These are phyloP conservation scores for Lipomyces chichibuensis DNA, from an alignment of 805 yeast species.

Conservation along the genomic window DNA sequence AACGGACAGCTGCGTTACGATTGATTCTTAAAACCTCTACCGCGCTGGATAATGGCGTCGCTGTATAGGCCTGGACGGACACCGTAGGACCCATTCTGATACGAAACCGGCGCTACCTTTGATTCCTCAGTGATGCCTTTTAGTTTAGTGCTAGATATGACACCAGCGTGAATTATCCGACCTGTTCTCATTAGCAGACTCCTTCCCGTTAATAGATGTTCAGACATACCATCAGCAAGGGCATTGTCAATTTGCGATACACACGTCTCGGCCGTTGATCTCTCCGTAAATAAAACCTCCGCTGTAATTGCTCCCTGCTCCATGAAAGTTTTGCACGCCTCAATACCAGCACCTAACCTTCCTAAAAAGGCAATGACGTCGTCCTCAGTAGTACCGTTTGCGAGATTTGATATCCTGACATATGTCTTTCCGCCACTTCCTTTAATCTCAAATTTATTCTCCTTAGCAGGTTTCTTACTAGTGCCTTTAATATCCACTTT, in stretches of 20 bases:
- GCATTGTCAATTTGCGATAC: constrained; percentile 48
- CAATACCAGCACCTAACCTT: constrained; percentile 37
- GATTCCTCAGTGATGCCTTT: constrained; percentile 4
- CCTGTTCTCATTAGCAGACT: not conserved
- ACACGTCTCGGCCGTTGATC: constrained; percentile 43
- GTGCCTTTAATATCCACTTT: constrained; percentile 6
- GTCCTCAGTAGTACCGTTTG: constrained; percentile 42
- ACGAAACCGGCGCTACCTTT: constrained; percentile 12
- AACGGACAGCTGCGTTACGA: not conserved
- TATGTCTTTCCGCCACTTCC: constrained; percentile 26
- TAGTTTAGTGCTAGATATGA: constrained; percentile 7
- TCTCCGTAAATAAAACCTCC: constrained; percentile 40
- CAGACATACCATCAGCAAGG: constrained; percentile 50
- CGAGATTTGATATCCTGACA: constrained; percentile 41
- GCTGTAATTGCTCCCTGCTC: constrained; percentile 33
- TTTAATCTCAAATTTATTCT: constrained; percentile 19
- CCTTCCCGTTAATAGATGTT: not conserved
- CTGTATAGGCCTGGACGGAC: constrained; percentile 22
- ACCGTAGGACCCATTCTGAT: constrained; percentile 22
- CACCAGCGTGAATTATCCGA: constrained; percentile 15
- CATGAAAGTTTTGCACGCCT: constrained; percentile 33
- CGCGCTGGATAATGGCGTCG: constrained; percentile 26
- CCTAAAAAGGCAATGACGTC: constrained; percentile 41
- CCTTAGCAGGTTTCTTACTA: constrained; percentile 5
- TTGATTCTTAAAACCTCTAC: constrained; percentile 27